Conservation (phyloP, 1,139 yeast genomes). For the Kodamaea plutei region DNA sequence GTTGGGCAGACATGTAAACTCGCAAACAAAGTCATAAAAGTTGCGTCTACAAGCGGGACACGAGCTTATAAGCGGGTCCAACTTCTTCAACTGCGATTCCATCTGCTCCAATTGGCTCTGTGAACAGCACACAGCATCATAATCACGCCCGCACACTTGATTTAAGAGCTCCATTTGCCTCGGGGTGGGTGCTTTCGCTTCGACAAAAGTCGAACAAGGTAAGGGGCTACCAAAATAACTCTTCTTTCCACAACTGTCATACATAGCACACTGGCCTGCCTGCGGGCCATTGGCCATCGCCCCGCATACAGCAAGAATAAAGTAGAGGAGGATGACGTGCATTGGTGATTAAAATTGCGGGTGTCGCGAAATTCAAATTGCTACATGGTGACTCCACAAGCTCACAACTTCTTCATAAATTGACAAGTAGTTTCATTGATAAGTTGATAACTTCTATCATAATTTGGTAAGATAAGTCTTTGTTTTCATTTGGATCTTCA, state of each 20-base stretch:
- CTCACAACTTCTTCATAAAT: too few species aligned
- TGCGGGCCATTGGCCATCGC: background rate
- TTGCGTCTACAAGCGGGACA: slow-evolving; percentile 94
- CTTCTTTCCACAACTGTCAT: slow-evolving; percentile 71
- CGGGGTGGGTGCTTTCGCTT: slow-evolving; percentile 30
- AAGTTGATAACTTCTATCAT: too few species aligned
- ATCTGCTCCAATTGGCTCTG: slow-evolving; percentile 31
- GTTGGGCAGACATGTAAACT: slow-evolving; percentile 85
- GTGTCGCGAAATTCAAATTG: too few species aligned
- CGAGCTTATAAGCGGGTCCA: slow-evolving; percentile 76
- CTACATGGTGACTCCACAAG: too few species aligned
- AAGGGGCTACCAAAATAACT: slow-evolving; percentile 73
- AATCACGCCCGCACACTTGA: slow-evolving; percentile 57
- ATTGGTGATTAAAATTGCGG: too few species aligned
- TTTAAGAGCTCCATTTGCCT: slow-evolving; percentile 44
- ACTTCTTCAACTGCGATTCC: slow-evolving; percentile 59
- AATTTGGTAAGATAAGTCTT: too few species aligned
- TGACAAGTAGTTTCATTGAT: too few species aligned
- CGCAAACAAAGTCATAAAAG: slow-evolving; percentile 80
- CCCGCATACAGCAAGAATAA: too few species aligned
- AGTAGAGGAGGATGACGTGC: too few species aligned
- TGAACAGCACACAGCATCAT: slow-evolving; percentile 42
- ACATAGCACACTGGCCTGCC: slow-evolving; percentile 56
- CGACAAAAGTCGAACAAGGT: slow-evolving; percentile 65
- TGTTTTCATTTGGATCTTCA: too few species aligned